phyloP scores from a whole-genome alignment of 805 yeast genomes.

The Schwanniomyces vanrijiae region DNA sequence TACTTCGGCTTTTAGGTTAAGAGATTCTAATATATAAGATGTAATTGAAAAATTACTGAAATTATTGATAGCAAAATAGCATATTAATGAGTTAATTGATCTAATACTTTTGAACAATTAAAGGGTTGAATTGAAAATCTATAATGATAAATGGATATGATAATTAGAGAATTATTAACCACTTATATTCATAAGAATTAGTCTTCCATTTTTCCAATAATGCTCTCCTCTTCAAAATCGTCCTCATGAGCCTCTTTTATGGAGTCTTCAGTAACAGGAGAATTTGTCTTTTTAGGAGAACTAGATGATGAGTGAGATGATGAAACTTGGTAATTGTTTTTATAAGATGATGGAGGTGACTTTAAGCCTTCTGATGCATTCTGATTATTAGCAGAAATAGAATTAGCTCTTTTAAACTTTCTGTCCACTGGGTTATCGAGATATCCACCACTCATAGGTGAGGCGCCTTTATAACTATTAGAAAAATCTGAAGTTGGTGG shows the following conservation, averaged over 20 bases:
- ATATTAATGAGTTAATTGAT: not conserved
- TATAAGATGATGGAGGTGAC: conserved; percentile 16
- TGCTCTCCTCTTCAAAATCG: conserved; percentile 21
- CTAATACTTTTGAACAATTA: not conserved
- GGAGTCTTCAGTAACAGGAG: conserved; percentile 1
- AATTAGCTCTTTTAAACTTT: conserved; percentile 7
- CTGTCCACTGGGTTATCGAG: conserved; percentile 21
- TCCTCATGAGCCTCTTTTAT: conserved; percentile 3
- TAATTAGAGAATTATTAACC: not conserved
- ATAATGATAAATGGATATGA: not conserved
- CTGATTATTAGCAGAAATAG: conserved; percentile 7
- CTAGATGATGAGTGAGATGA: not conserved
- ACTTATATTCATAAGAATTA: not conserved
- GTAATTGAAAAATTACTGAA: not conserved
- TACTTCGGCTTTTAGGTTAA: not conserved
- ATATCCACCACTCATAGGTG: conserved; percentile 28
- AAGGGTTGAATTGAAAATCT: not conserved
- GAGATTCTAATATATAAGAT: not conserved
- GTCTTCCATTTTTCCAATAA: conserved; percentile 38
- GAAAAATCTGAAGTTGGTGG: conserved; percentile 36
- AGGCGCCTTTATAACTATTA: conserved; percentile 7
- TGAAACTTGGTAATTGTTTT: conserved; percentile 1
- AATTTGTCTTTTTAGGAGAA: conserved; percentile 4
- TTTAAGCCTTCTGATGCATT: conserved; percentile 10
- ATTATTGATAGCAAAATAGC: not conserved